Evolutionary conservation across 495 filamentous ascomycete genomes (phyloP), one percentile per base, ranked within the genome.

Genomic region (Ramalina intermedia): DNA sequence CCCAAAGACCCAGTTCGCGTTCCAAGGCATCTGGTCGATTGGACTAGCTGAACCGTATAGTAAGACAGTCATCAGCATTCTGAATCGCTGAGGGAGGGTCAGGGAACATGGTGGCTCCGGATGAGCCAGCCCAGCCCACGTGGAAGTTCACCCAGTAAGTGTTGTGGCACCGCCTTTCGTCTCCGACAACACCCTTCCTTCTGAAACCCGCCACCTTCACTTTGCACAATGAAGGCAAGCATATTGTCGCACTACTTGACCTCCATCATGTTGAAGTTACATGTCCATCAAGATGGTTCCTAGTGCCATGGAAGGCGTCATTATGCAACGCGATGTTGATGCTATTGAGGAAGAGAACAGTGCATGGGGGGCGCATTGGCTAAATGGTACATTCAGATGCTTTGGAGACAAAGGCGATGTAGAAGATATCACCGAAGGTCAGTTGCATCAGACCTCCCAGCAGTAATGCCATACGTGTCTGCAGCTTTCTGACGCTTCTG

Each of bases 71-170:
- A 7, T 33, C 29, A 33, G 29, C 12, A 33, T 2, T 7, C 29
- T 13, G 29, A 4, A 50, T 37, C n/a, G 29, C 14, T 47, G 55
- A 43, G 29, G 29, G 40, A 53, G 37, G 51, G 45, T 7, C 27
- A 52, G 58, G 52, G 66, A 89, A 82, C 70, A 98, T 98, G 91
- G 89, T 91, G 71, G 91, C 56, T 39, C 41, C 95, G 74, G 85
- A 82, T 71, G 91, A 96, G 70, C 74, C 82, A 68, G 82, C 76
- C 69, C 77, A 87, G 66, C 90, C 91, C 59, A 96, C 90, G 66
- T 96, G 91, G 91, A 96, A 96, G 76, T 98, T 98, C 72, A 98
- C 91, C 68, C 91, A 98, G 91, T 98, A 78, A 77, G 93, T 87
- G 43, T 55, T 50, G 54, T 16, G 38, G 29, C 29, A 33, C 29